Base-by-base conservation (phyloP, 1,139 yeast genomes). In the Eremothecium cymbalariae region DNA sequence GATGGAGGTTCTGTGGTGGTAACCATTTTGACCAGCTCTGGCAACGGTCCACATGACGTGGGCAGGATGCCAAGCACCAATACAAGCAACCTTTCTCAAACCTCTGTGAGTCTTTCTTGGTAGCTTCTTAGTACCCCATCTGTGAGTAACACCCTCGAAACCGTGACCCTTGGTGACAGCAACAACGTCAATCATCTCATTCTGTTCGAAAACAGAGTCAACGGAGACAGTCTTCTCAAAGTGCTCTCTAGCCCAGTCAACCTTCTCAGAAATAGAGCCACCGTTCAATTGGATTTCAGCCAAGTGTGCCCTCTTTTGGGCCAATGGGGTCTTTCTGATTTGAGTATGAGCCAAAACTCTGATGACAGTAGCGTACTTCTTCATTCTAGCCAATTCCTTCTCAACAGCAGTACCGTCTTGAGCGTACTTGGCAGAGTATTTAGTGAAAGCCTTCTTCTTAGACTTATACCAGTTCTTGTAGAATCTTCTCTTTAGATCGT, bases 101-200 rank as follows among this genome's bases (percentile, higher is more conserved):
- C 99, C 99, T 82, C 97, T 86, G 74, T 90, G 99, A 68, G 99
- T 90, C 94, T 90, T 90, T 79, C 99, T 86, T 74, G 99, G 98
- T 62, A 90, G 77, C 79, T 83, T 86, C 90, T 88, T 93, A 81
- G 98, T 90, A 69, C 98, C 98, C 97, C 97, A 90, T 84, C 99
- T 86, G 86, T 86, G 95, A 76, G 98, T 93, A 62, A 88, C 97
- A 86, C 99, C 99, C 74, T 88, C 98, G 84, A 82, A 85, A 78
- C 99, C 99, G 78, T 90, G 94, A 90, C 99, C 99, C 79, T 83
- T 88, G 80, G 98, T 93, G 66, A 93, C 95, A 63, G 96, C 99
- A 65, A 88, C 80, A 62, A 85, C 96, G 63, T 90, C 99, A 63
- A 90, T 79, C 83, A 84, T 81, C 77, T 90, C 98, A 73, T 86